A percentile compares a stretch with the other conserved stretches of the same genome.
phyloP scores from a whole-genome alignment of 805 yeast genomes.

The Saccharomycopsis sp. region DNA sequence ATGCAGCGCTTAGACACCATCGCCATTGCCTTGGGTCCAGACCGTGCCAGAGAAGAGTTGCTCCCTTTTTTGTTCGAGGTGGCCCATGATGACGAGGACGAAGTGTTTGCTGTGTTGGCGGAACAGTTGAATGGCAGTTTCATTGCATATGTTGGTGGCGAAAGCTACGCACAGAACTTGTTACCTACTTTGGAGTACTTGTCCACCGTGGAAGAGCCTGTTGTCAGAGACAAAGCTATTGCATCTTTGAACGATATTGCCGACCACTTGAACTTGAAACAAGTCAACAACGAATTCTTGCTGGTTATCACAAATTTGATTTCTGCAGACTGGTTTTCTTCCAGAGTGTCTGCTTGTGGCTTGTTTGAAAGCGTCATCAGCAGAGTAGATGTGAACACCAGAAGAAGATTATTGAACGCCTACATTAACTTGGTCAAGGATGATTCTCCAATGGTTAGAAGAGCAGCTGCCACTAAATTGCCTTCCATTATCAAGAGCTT shows the following conservation, averaged over 20 bases:
- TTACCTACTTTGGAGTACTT: constrained; percentile 67
- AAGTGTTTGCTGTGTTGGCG: constrained; percentile 88
- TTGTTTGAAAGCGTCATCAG: constrained; percentile 63
- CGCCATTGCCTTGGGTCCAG: constrained; percentile 90
- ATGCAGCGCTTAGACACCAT: constrained; percentile 92
- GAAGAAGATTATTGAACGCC: constrained; percentile 55
- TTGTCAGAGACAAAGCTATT: constrained; percentile 91
- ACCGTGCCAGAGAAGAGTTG: constrained; percentile 80
- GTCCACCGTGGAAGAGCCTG: constrained; percentile 91
- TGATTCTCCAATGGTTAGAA: constrained; percentile 96
- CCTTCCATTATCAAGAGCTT: constrained; percentile 64
- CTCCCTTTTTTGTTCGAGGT: constrained; percentile 80
- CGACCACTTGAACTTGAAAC: constrained; percentile 49
- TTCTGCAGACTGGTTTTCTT: constrained; percentile 90
- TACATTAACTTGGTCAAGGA: constrained; percentile 71
- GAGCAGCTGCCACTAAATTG: constrained; percentile 82
- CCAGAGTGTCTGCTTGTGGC: constrained; percentile 86
- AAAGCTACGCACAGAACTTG: constrained; percentile 47
- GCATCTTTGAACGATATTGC: constrained; percentile 71
- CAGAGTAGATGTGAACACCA: constrained; percentile 44
- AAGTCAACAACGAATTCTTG: constrained; percentile 56
- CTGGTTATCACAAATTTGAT: constrained; percentile 72
- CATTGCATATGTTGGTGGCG: constrained; percentile 84
- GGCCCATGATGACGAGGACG: constrained; percentile 96
- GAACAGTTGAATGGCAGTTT: constrained; percentile 74